Conservation (phyloP, 1,139 yeast species). For the Meyerozyma sp. region DNA sequence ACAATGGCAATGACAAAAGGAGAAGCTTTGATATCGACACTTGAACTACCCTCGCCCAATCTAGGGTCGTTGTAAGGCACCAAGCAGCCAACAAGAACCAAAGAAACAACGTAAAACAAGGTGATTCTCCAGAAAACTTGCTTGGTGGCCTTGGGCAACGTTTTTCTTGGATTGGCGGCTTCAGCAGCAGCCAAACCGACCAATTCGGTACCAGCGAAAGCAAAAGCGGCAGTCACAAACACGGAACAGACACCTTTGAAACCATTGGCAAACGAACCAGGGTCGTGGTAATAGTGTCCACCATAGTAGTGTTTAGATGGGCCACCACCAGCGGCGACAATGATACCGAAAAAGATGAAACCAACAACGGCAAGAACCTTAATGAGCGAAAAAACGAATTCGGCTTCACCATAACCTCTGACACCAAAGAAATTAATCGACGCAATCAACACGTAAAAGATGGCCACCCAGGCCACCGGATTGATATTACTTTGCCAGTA, state of each 20-base stretch:
- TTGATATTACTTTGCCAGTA: conserved; percentile 3
- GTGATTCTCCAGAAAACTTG: conserved; percentile 71
- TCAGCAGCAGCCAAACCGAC: conserved; percentile 46
- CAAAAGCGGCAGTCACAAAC: conserved; percentile 26
- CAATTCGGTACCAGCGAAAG: conserved; percentile 36
- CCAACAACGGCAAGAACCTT: conserved; percentile 4
- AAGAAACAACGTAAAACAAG: conserved; percentile 49
- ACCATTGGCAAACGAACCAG: conserved; percentile 5
- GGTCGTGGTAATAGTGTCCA: conserved; percentile 2
- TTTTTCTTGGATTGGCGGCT: conserved; percentile 35
- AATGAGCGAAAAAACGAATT: conserved; percentile 3
- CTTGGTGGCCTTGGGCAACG: conserved; percentile 70
- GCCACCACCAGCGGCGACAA: conserved; percentile 4
- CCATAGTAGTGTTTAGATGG: conserved; percentile 2
- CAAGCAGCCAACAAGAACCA: conserved; percentile 39
- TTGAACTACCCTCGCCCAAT: conserved; percentile 26
- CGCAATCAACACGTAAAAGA: conserved; percentile 3
- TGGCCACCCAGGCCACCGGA: conserved; percentile 4
- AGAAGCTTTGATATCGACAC: conserved; percentile 50
- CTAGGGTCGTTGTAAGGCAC: conserved; percentile 37
- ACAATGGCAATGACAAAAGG: conserved; percentile 59
- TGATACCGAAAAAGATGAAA: conserved; percentile 3
- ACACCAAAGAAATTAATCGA: conserved; percentile 4
- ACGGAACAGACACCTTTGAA: conserved; percentile 44
- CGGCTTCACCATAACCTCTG: conserved; percentile 5